Evolutionary conservation across 192 early-diverging fungal species (phyloP), one percentile per base, ranked within the genome.

Genomic region (Spizellomyces punctatus): DNA sequence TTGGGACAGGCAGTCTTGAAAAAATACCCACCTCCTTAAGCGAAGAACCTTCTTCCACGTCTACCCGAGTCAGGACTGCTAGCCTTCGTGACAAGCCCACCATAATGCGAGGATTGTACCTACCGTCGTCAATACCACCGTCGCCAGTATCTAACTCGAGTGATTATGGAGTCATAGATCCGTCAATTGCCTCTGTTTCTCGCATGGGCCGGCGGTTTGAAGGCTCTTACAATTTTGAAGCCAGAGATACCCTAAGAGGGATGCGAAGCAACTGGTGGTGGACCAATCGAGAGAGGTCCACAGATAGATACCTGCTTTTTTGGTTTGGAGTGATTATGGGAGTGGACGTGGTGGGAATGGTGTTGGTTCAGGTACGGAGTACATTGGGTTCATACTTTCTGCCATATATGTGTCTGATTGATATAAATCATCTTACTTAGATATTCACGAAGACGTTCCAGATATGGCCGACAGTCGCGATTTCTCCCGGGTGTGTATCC

Each of bases 1-100:
- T 74, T 49, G 72, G 72, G 45, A 57, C 63, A n/a, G 72, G 65
- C 16, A 61, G 36, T 27, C 16, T 19, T 14, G 22, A 14, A 16
- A 16, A n/a, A 0, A 5, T 42, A 6, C 59, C 22, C 36, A 19
- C 42, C 16, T 41, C 5, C 17, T 61, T 16, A 6, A 14, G 42
- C 14, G 22, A 61, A 3, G 17, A 61, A 41, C 27, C 27, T 36
- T 36, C 27, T 36, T 36, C 27, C 27, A 36, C 27, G 27, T 36
- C 27, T 36, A 36, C 27, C 27, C 27, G 3, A 36, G 27, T 36
- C 27, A 36, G 27, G 3, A 36, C 27, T 36, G 27, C 27, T 36
- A 36, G 27, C 3, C 27, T 36, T 36, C 27, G 27, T 36, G 59
- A 41, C 16, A 61, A 61, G 59, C 5, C 17, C 59, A 36, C 27